Percentiles rank a stretch among this genome's conserved stretches.
Conservation (phyloP, 2,329 filamentous ascomycete genomes). For the Ophiocordyceps camponoti-floridani region DNA sequence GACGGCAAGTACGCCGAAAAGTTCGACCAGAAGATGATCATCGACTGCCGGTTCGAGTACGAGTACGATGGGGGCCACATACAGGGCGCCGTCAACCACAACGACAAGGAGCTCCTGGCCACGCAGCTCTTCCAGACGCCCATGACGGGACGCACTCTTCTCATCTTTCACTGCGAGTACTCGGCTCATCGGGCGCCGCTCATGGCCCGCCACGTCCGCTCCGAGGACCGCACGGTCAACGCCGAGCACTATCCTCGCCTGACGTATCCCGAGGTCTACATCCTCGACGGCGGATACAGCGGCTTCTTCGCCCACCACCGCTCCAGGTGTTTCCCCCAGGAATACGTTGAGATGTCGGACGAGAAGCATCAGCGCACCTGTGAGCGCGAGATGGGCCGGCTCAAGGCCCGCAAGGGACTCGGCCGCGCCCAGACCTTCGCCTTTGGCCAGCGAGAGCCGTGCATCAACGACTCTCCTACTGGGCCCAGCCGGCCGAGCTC, state of each 20-base stretch:
- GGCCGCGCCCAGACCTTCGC: slow-evolving; percentile 85
- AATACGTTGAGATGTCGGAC: slow-evolving; percentile 92
- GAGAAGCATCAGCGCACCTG: slow-evolving; percentile 84
- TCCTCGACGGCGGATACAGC: slow-evolving; percentile 91
- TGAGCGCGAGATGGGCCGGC: slow-evolving; percentile 83
- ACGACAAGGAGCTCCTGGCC: slow-evolving; percentile 80
- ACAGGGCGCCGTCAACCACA: slow-evolving; percentile 83
- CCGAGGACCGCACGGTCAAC: slow-evolving; percentile 74
- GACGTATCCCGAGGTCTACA: slow-evolving; percentile 94
- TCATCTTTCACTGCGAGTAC: slow-evolving; percentile 97
- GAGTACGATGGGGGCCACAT: slow-evolving; percentile 97
- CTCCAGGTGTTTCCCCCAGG: slow-evolving; percentile 73
- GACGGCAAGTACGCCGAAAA: slow-evolving; percentile 63
- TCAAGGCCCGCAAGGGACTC: slow-evolving; percentile 77
- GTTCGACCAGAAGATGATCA: slow-evolving; percentile 69
- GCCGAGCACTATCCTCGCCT: slow-evolving; percentile 71
- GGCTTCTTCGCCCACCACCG: slow-evolving; percentile 72
- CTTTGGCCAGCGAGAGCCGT: slow-evolving; percentile 57
- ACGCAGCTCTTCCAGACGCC: slow-evolving; percentile 56
- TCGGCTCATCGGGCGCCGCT: slow-evolving; percentile 89
- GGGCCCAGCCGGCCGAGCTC: slow-evolving; percentile 25
- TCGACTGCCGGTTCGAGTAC: slow-evolving; percentile 97
- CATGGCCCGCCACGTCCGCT: slow-evolving; percentile 87
- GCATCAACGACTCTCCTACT: slow-evolving; percentile 41
- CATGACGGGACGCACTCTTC: slow-evolving; percentile 52